Evolutionary conservation across 768 basidiomycete species (phyloP), one percentile per base, ranked within the genome.

Genomic region (Suillus luteus): DNA sequence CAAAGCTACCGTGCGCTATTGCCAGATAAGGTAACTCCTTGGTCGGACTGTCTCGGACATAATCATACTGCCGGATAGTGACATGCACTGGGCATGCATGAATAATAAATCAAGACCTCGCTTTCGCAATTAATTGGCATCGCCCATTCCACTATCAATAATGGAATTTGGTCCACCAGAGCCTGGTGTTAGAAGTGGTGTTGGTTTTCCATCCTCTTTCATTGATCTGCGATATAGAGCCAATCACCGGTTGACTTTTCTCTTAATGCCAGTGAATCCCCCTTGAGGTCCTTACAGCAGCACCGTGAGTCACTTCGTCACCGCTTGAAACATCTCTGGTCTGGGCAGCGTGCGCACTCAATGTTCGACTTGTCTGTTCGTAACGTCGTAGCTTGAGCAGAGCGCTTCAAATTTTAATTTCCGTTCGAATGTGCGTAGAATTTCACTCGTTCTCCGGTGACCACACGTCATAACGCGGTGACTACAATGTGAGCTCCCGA

Each of bases 1-100:
- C 51, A 31, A 61, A 61, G 33, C 48, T 64, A 52, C 63, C 63
- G 11, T 54, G 58, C 5, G 59, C 31, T 41, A 43, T 49, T 8
- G 64, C n/a, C n/a, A n/a, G 54, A 55, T 55, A 35, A 8, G 61
- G 10, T 17, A n/a, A 60, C 31, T 62, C 55, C 12, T 44, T 55
- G n/a, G n/a, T n/a, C n/a, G n/a, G n/a, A n/a, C n/a, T n/a, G n/a
- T n/a, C n/a, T n/a, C n/a, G n/a, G n/a, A n/a, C n/a, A n/a, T n/a
- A n/a, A n/a, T n/a, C n/a, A n/a, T n/a, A n/a, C n/a, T n/a, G n/a
- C n/a, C n/a, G n/a, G n/a, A n/a, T n/a, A n/a, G n/a, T n/a, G n/a
- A n/a, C n/a, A n/a, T n/a, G n/a, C n/a, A n/a, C n/a, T n/a, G n/a
- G n/a, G n/a, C n/a, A n/a, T n/a, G n/a, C n/a, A n/a, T n/a, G 27